Conservation (phyloP, 2,329 filamentous ascomycete species). For the Aplosporella prunicola region DNA sequence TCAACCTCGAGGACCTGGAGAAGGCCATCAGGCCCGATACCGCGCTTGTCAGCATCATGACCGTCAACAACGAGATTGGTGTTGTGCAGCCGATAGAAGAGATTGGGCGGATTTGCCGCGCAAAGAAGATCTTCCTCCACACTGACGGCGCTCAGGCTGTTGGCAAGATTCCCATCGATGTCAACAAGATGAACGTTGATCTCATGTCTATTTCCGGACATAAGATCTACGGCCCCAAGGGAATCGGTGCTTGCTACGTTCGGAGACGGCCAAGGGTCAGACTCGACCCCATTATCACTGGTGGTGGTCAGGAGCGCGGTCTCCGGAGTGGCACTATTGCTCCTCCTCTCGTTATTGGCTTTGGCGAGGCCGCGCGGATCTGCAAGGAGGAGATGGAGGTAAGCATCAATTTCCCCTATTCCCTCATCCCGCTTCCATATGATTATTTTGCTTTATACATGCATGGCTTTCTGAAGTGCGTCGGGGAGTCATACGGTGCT, state of each 20-base stretch:
- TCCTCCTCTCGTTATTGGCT: conserved; percentile 78
- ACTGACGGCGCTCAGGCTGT: conserved; percentile 94
- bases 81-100: conserved; percentile 94
- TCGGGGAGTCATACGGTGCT: conserved; percentile 41
- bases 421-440: conserved; percentile 33
- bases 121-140: conserved; percentile 95
- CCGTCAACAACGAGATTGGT: conserved; percentile 98
- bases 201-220: conserved; percentile 98
- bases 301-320: conserved; percentile 92
- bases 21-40: conserved; percentile 87
- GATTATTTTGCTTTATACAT: conserved; percentile 79
- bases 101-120: conserved; percentile 84
- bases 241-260: conserved; percentile 92
- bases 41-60: conserved; percentile 90
- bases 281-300: conserved; percentile 90
- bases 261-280: conserved; percentile 86
- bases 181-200: conserved; percentile 97
- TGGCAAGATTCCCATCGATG: conserved; percentile 94
- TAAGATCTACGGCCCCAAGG: conserved; percentile 98
- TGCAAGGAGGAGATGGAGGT: conserved; percentile 85
- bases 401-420: conserved; percentile 36
- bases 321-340: conserved; percentile 89
- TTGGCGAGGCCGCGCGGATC: conserved; percentile 91
- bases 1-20: conserved; percentile 75
- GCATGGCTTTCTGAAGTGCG: conserved; percentile 82